Percentiles rank a stretch among this genome's conserved stretches.
These are phyloP conservation scores for Phytophthora citrophthora DNA, from an alignment of 352 stramenopile genomes.

Conservation along the genomic window DNA sequence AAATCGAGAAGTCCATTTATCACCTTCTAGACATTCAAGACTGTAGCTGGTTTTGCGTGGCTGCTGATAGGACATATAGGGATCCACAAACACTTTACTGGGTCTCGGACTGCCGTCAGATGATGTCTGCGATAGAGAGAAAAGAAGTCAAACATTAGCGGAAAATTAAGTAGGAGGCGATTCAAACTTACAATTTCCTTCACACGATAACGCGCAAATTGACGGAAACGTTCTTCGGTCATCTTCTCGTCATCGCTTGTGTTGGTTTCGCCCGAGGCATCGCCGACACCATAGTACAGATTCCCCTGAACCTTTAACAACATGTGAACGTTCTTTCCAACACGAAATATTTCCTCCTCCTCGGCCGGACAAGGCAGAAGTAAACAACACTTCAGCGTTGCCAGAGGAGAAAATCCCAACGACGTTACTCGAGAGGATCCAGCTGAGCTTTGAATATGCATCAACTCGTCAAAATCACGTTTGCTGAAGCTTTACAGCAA, in stretches of 20 bases:
- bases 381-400: constrained; percentile 72
- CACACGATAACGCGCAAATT: constrained; percentile 69
- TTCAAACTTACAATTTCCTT: constrained; percentile 48
- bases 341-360: constrained; percentile 76
- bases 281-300: constrained; percentile 65
- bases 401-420: constrained; percentile 41
- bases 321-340: constrained; percentile 73
- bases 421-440: constrained; percentile 41
- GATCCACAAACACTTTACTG: constrained; percentile 40
- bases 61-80: constrained; percentile 71
- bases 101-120: constrained; percentile 28
- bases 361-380: constrained; percentile 59
- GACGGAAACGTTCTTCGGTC: constrained; percentile 74
- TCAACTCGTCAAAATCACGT: constrained; percentile 81
- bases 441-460: constrained; percentile 67
- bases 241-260: constrained; percentile 57
- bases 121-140: constrained; percentile 11
- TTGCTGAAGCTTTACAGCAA: constrained; percentile 47
- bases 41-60: constrained; percentile 41
- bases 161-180: not conserved
- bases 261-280: constrained; percentile 5
- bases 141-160: not conserved
- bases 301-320: constrained; percentile 69
- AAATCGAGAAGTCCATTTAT: constrained; percentile 37
- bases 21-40: constrained; percentile 58